Conservation (phyloP, 1,284 basidiomycete species). For the Coniferiporia weirii region DNA sequence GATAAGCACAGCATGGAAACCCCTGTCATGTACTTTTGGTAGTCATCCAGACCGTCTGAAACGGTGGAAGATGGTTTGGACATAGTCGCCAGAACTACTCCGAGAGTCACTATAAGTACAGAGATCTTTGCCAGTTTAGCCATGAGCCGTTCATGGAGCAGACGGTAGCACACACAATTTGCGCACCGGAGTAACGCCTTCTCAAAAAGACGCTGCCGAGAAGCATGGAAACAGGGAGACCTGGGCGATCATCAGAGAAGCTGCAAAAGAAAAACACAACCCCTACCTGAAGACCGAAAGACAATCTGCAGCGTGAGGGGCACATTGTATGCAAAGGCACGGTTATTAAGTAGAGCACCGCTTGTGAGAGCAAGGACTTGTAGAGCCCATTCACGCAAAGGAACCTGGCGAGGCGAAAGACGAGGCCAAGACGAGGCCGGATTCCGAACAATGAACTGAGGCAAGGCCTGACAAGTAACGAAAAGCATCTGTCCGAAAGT, state of each 20-base stretch:
- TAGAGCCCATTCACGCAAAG: constrained; percentile 64
- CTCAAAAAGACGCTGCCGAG: constrained; percentile 53
- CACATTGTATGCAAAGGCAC: constrained; percentile 76
- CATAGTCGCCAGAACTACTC: constrained; percentile 74
- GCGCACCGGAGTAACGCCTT: constrained; percentile 54
- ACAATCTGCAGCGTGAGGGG: constrained; percentile 84
- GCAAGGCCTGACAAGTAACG: constrained; percentile 57
- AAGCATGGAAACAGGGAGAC: constrained; percentile 64
- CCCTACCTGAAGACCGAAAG: constrained; percentile 78
- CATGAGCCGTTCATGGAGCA: not conserved
- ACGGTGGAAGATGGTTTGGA: constrained; percentile 45
- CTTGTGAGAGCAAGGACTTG: constrained; percentile 73
- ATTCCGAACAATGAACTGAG: constrained; percentile 44
- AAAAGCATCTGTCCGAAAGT: constrained; percentile 83
- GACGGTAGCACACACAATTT: constrained; percentile 48
- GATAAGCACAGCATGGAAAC: constrained; percentile 70
- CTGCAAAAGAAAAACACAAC: constrained; percentile 12
- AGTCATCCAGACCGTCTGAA: constrained; percentile 30
- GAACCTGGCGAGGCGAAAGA: constrained; percentile 67
- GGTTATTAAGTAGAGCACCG: constrained; percentile 78
- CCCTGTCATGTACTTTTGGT: constrained; percentile 56
- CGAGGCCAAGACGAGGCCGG: constrained; percentile 34
- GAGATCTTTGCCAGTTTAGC: constrained; percentile 40
- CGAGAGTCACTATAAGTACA: constrained; percentile 66
- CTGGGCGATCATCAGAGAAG: constrained; percentile 28